These are phyloP conservation scores for Capsicum chinense DNA, from an alignment of 257 asterid genomes.

Conservation along the genomic window DNA sequence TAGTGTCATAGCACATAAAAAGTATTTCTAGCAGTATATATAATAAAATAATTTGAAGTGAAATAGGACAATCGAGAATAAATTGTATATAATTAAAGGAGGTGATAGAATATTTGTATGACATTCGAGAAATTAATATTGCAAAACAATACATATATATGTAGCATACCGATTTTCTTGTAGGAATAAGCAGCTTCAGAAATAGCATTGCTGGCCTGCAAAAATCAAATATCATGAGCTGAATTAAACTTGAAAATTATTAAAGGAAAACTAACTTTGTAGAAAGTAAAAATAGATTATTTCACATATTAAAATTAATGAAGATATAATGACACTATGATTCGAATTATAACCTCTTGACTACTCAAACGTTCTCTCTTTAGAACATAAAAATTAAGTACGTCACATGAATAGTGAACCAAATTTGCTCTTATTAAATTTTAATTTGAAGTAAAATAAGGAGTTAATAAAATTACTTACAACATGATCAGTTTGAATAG, in stretches of 20 bases:
- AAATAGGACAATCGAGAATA: background rate
- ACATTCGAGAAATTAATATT: background rate
- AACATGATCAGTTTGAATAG: slow-evolving; percentile 49
- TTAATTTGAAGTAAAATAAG: too few species aligned
- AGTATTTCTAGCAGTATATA: background rate
- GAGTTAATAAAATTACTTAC: slow-evolving; percentile 33
- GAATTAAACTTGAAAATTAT: background rate
- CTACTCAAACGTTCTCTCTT: background rate
- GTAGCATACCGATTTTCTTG: slow-evolving; percentile 41
- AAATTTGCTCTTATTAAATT: background rate
- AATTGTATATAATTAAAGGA: background rate
- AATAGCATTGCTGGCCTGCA: slow-evolving; percentile 50
- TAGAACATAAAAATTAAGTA: background rate
- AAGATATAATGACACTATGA: background rate
- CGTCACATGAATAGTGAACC: background rate
- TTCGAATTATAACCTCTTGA: background rate
- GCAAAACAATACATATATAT: background rate
- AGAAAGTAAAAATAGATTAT: background rate
- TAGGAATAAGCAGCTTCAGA: slow-evolving; percentile 33
- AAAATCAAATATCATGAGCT: background rate
- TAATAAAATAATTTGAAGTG: background rate
- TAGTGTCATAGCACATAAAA: too few species aligned
- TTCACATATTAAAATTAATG: background rate
- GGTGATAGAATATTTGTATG: background rate
- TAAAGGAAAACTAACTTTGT: background rate